A percentile compares a stretch with the other conserved stretches of the same genome.
These are phyloP conservation scores for Chiua sp. DNA, from an alignment of 1,284 basidiomycete species.

Conservation along the genomic window DNA sequence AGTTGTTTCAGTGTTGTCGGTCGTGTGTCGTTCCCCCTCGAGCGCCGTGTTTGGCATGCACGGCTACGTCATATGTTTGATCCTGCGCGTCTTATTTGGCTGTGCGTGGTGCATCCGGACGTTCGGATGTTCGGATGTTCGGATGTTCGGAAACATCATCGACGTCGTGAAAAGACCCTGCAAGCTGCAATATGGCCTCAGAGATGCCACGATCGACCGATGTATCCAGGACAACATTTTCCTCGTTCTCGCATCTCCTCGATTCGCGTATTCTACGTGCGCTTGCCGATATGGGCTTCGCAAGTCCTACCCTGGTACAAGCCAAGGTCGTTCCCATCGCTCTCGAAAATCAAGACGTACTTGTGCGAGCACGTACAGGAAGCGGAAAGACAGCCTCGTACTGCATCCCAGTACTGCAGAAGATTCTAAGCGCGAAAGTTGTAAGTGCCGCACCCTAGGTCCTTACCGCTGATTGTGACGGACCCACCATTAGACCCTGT, in stretches of 20 bases:
- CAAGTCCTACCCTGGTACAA: conserved; percentile 85
- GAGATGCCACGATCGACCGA: conserved; percentile 40
- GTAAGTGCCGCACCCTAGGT: conserved; percentile 51
- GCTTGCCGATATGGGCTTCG: conserved; percentile 82
- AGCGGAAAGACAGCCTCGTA: conserved; percentile 99
- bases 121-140: too few species aligned
- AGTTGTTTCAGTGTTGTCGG: too few species aligned
- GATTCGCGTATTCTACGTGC: conserved; percentile 80
- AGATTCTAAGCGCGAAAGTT: conserved; percentile 82
- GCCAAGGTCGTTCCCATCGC: conserved; percentile 85
- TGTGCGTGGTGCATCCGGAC: too few species aligned
- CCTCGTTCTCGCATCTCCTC: conserved; percentile 73
- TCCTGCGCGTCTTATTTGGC: too few species aligned
- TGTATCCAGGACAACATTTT: conserved; percentile 56
- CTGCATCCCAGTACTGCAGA: conserved; percentile 90
- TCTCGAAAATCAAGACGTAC: conserved; percentile 90
- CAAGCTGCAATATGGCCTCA: not conserved
- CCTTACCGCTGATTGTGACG: conserved; percentile 4
- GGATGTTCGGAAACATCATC: too few species aligned
- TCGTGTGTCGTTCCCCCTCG: too few species aligned
- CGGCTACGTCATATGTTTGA: too few species aligned
- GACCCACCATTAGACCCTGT: conserved; percentile 35
- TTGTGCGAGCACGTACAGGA: conserved; percentile 94
- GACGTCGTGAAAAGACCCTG: not conserved
- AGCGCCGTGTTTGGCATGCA: too few species aligned